Base-by-base conservation (phyloP, 1,284 basidiomycete species). In the Psilocybe mexicana region DNA sequence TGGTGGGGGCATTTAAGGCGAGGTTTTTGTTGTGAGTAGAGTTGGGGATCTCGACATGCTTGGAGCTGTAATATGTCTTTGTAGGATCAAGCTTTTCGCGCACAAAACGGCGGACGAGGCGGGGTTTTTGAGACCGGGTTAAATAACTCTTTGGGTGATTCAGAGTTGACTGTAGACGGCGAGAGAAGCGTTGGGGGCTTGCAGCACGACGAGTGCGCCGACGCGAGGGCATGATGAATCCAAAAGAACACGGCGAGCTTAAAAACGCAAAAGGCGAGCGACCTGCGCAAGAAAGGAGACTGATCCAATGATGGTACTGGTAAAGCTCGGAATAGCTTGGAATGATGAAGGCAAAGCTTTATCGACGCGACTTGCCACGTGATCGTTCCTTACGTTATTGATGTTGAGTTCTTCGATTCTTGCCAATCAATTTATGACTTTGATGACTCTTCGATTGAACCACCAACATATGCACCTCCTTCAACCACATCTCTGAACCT, bases 101-200 rank as follows among this genome's bases (percentile, higher is more conserved):
- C 12, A 58, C 44, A 45, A 59, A 62, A 43, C 63, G 63, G 43
- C 61, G 61, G 33, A 65, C 52, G 28, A 66, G 57, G 40, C 66
- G 65, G 12, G 56, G 59, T 49, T 64, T 66, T 11, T 59, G 61
- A 42, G 59, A 45, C n/a, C 44, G 30, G 28, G 55, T 62, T 8
- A 52, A 18, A 44, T 51, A 55, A 18, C 42, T 42, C 24, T 57
- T 51, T 23, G 43, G 25, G 25, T 33, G 48, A 28, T 36, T 18
- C 23, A 6, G 42, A 33, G 35, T 60, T 60, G 46, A 42, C 18
- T 18, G 18, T 18, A 18, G 18, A 18, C 18, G 45, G 40, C 53
- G 61, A 7, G 49, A 35, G 24, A 36, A 30, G n/a, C 33, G 51
- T 47, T 28, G n/a, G 25, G 57, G 57, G 40, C 61, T 61, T 49